Conservation (phyloP, 2,329 filamentous ascomycete genomes). For the Pseudophaeomoniella oleicola region DNA sequence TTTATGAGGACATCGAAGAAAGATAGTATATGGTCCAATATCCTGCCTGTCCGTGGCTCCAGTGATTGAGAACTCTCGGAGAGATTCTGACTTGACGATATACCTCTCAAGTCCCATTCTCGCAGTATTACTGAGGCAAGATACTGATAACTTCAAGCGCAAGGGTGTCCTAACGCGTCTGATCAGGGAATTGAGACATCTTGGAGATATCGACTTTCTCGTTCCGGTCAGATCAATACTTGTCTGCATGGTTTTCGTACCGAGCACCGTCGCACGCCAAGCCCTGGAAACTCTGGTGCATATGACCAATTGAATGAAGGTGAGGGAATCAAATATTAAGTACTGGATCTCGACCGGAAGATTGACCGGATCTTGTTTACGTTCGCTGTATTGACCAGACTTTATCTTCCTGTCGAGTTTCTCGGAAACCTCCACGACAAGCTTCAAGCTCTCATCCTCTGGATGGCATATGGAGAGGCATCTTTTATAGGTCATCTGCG, state of each 20-base stretch:
- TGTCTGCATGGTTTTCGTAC: not conserved
- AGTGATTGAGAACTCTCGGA: not conserved
- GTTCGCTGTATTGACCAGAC: not conserved
- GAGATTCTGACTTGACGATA: not conserved
- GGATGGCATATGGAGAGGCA: not conserved
- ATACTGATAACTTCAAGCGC: not conserved
- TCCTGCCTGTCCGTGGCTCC: too few species aligned
- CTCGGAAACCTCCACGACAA: not conserved
- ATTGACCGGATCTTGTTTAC: not conserved
- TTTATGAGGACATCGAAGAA: not conserved
- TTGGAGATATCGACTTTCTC: not conserved
- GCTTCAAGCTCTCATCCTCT: not conserved
- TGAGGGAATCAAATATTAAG: not conserved
- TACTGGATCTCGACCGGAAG: not conserved
- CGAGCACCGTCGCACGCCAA: not conserved
- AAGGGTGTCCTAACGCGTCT: not conserved
- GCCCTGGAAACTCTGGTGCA: not conserved
- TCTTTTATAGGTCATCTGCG: not conserved
- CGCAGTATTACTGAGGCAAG: not conserved
- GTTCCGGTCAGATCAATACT: not conserved
- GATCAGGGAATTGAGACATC: not conserved
- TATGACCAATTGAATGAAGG: not conserved
- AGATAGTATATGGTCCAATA: not conserved
- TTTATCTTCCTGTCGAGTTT: not conserved
- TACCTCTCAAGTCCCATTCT: not conserved